Evolutionary conservation across 2,329 filamentous ascomycete genomes (phyloP), one percentile per base, ranked within the genome.

Genomic region (Alternaria novae-zelandiae): DNA sequence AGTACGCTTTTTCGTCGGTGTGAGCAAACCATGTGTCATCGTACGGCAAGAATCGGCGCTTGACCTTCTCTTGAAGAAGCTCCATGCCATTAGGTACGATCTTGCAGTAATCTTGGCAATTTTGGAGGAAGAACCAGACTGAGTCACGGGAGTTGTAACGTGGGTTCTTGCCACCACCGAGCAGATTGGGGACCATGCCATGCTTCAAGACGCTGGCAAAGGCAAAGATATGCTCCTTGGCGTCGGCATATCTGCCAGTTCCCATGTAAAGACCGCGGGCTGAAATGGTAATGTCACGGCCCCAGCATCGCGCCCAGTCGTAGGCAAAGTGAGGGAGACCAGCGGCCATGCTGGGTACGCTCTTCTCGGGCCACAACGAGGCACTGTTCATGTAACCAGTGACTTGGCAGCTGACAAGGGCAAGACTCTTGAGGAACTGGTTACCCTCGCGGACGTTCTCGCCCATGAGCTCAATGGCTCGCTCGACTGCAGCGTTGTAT

Each of bases 141-240:
- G 96, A 97, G 80, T 99, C 96, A 64, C 96, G 88, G 46, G 96
- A 94, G 79, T 99, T 99, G 83, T 98, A 99, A 25, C 96, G 88
- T 4, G 96, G 96, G 15, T 90, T 86, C 64, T 91, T 92, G 7
- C 96, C 94, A 63, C 92, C 93, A 68, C 93, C 91, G 13, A 99
- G 85, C 20, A 99, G 86, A 74, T 99, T 99, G 13, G 96, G 96
- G 61, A 99, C 94, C 94, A 98, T 97, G 54, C 96, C 96, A 73
- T 99, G 96, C 84, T 99, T 99, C 70, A 99, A 83, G 11, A 99
- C 94, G 77, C 94, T 97, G 3, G 92, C 94, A 81, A 99, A 99
- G 9, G 94, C 95, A 64, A 93, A 84, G 62, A 99, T 97, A 75
- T 99, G 96, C 78, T 98, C 94, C 75, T 89, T 94, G 8, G 96